These are phyloP conservation scores for Arctostaphylos glauca DNA, from an alignment of 148 eudicot genomes.

Conservation along the genomic window DNA sequence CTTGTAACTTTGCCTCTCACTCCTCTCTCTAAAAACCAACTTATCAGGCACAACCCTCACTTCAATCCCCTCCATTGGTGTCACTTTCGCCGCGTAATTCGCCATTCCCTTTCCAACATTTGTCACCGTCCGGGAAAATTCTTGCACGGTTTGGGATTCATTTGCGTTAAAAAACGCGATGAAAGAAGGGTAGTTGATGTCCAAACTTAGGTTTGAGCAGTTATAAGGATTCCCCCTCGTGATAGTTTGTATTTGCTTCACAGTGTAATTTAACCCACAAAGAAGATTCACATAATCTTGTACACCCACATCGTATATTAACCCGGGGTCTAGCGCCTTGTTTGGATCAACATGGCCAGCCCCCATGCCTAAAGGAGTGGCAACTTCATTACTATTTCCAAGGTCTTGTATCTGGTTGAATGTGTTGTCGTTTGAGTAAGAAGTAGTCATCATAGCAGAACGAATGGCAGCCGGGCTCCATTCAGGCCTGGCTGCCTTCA, in stretches of 20 bases:
- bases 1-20: constrained; percentile 36
- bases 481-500: constrained; percentile 30
- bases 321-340: constrained; percentile 36
- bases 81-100: constrained; percentile 23
- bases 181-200: constrained; percentile 41
- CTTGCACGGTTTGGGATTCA: not conserved
- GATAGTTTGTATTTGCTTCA: constrained; percentile 23
- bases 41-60: constrained; percentile 30
- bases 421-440: constrained; percentile 23
- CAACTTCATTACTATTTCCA: constrained; percentile 16
- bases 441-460: constrained; percentile 46
- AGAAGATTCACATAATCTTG: constrained; percentile 28
- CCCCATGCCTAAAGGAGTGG: constrained; percentile 32
- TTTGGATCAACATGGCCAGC: constrained; percentile 39
- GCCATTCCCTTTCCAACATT: constrained; percentile 32
- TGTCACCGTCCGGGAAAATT: constrained; percentile 32
- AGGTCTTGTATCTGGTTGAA: constrained; percentile 25
- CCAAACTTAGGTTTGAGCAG: constrained; percentile 26
- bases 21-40: constrained; percentile 28
- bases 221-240: constrained; percentile 19
- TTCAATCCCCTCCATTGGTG: constrained; percentile 13
- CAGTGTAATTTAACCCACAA: constrained; percentile 29
- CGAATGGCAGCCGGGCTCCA: constrained; percentile 43
- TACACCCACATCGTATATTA: constrained; percentile 23
- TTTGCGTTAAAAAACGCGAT: constrained; percentile 20